Evolutionary conservation across 768 basidiomycete species (phyloP).

Genomic region (Russula compacta): DNA sequence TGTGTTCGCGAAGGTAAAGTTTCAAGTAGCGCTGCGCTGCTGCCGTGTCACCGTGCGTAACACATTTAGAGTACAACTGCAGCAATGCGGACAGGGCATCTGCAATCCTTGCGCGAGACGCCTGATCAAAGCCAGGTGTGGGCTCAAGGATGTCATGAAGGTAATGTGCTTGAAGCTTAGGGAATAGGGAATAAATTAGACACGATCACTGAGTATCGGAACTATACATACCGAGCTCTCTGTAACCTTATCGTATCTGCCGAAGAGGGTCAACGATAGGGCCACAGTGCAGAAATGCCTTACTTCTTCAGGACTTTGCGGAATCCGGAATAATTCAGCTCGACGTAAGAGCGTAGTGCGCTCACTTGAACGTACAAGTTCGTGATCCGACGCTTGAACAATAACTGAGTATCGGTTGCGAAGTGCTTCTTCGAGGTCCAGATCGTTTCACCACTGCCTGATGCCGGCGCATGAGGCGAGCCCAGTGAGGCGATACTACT

Average conservation of each 20-base stretch:
- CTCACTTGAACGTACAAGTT: constrained; percentile 69
- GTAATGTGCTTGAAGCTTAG: constrained; percentile 68
- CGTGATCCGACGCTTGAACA: constrained; percentile 87
- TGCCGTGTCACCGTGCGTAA: constrained; percentile 59
- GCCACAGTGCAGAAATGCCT: constrained; percentile 22
- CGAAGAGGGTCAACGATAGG: constrained; percentile 4
- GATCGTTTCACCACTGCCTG: constrained; percentile 36
- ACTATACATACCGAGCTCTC: constrained; percentile 43
- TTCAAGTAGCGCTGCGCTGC: constrained; percentile 75
- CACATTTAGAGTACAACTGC: constrained; percentile 76
- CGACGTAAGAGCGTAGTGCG: constrained; percentile 76
- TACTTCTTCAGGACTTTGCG: constrained; percentile 95
- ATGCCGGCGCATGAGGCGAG: constrained; percentile 36
- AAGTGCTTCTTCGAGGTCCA: constrained; percentile 79
- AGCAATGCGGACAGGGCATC: constrained; percentile 49
- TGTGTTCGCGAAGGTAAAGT: constrained; percentile 82
- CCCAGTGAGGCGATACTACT: constrained; percentile 38
- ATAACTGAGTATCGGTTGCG: constrained; percentile 70
- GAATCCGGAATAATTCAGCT: constrained; percentile 89
- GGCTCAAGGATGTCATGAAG: constrained; percentile 61
- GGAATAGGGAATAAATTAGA: constrained; percentile 1
- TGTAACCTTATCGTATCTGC: constrained; percentile 93
- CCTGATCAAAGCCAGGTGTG: constrained; percentile 56
- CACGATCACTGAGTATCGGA: neutral
- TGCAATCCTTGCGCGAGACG: constrained; percentile 54